Base-by-base conservation (phyloP, 176 grass and related monocot species). In the Olyra latifolia region DNA sequence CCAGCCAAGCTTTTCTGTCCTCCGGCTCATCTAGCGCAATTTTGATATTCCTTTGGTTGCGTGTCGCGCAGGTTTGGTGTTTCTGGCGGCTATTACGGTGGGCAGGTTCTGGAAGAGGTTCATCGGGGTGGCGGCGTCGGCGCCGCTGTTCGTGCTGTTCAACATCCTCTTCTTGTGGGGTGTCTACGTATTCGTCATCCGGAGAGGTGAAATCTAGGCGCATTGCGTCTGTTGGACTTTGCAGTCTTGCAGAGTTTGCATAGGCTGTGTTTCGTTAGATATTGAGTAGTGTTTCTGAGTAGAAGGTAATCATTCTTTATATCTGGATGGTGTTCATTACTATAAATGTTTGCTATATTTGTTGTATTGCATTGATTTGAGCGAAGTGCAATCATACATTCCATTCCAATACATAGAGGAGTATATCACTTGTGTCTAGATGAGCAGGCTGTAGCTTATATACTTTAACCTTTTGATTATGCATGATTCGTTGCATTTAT, bases 151-250 rank as follows among this genome's bases (percentile, higher is more conserved):
- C 82, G 92, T 99, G 67, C 91, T 99, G 45, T 99, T 99, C 84
- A 99, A 93, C 62, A 91, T 99, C 74, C 87, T 99, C n/a, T 89
- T 95, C 81, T 53, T 93, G 72, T 95, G 92, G 96, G 88, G 86
- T 23, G 86, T 99, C 63, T 95, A 95, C 45, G 27, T 95, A 4
- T 87, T 87, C 43, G 62, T 89, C 29, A 95, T 93, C 74, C 67
- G 92, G 76, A 42, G 76, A 89, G 95, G 95, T 98, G 67, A 83
- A 66, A 42, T 72, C 32, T 15, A 47, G 25, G 10, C n/a, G 48
- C 80, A 59, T 59, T 65, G 40, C 74, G 11, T 50, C 56, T 15
- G 27, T 82, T 82, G 20, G 55, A 81, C 27, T 46, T 35, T 49
- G 24, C 0, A 23, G 53, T 17, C 32, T 35, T 49, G 24, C 0